Evolutionary conservation across 129 eudicot species (phyloP).

Genomic region (Flaveria trinervia): DNA sequence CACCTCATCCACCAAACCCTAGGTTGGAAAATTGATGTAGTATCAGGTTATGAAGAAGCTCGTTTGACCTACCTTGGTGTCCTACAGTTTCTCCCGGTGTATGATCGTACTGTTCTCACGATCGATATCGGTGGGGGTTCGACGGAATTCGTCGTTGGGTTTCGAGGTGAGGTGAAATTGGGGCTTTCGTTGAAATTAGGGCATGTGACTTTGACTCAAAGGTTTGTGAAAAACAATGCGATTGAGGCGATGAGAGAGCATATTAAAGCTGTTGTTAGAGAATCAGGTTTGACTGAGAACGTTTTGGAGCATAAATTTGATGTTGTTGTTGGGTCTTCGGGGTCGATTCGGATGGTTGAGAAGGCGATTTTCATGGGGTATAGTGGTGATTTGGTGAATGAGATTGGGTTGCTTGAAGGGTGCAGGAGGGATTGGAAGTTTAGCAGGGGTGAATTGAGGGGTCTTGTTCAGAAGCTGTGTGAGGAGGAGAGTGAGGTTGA

Average conservation of each 20-base stretch:
- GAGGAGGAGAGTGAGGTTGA: conserved; percentile 39
- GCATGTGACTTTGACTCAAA: conserved; percentile 62
- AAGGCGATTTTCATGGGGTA: conserved; percentile 60
- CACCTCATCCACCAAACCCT: conserved; percentile 36
- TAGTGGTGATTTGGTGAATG: conserved; percentile 34
- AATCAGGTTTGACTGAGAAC: conserved; percentile 52
- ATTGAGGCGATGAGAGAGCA: conserved; percentile 48
- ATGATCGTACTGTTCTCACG: conserved; percentile 43
- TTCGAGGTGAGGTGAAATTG: conserved; percentile 42
- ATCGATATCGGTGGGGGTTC: conserved; percentile 94
- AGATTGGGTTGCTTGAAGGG: conserved; percentile 40
- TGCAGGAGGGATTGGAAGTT: conserved; percentile 72
- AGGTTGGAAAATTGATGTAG: conserved; percentile 51
- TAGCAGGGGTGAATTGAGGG: conserved; percentile 55
- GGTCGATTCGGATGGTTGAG: conserved; percentile 76
- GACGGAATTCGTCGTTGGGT: conserved; percentile 68
- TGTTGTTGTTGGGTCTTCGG: conserved; percentile 71
- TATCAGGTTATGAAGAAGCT: conserved; percentile 71
- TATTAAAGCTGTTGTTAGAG: conserved; percentile 39
- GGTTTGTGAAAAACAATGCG: conserved; percentile 34
- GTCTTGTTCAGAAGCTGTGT: conserved; percentile 51
- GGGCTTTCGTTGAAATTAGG: conserved; percentile 64
- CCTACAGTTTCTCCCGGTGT: conserved; percentile 55
- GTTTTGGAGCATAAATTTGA: conserved; percentile 46
- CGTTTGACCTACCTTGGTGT: conserved; percentile 68